Percentiles rank a stretch among this genome's conserved stretches.
Conservation (phyloP, 2,329 filamentous ascomycete species). For the Curvularia sp. region DNA sequence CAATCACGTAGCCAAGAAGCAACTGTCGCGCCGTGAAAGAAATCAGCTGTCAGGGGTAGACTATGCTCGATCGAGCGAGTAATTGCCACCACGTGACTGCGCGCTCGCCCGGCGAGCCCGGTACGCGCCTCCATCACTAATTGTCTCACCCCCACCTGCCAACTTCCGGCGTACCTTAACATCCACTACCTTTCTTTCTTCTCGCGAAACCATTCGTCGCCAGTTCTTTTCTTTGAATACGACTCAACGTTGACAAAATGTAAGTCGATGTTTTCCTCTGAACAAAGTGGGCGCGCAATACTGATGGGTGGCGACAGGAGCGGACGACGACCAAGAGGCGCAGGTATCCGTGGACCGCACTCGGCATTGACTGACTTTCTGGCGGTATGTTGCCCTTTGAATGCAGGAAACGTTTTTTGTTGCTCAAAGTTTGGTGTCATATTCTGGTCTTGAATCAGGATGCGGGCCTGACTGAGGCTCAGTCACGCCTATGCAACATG, state of each 20-base stretch:
- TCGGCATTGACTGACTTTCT: slow-evolving; percentile 73
- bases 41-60: slow-evolving; percentile 9
- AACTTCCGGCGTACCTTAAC: slow-evolving; percentile 1
- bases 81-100: slow-evolving; percentile 46
- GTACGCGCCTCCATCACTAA: slow-evolving; percentile 25
- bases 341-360: slow-evolving; percentile 64
- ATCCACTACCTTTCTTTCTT: neutral
- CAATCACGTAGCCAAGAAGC: neutral
- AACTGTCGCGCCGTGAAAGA: neutral
- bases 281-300: slow-evolving; percentile 1
- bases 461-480: neutral
- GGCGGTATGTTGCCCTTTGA: slow-evolving; percentile 56
- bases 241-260: slow-evolving; percentile 19
- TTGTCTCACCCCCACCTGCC: slow-evolving; percentile 18
- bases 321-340: slow-evolving; percentile 49
- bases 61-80: slow-evolving; percentile 17
- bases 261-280: slow-evolving; percentile 8
- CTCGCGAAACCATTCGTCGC: neutral
- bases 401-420: neutral
- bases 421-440: neutral
- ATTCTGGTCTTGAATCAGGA: neutral
- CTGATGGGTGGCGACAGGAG: slow-evolving; percentile 40
- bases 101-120: slow-evolving; percentile 16
- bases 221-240: neutral
- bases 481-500: no score